These are phyloP conservation scores for Meyerozyma smithsonii DNA, from an alignment of 1,139 yeast genomes.

Conservation along the genomic window DNA sequence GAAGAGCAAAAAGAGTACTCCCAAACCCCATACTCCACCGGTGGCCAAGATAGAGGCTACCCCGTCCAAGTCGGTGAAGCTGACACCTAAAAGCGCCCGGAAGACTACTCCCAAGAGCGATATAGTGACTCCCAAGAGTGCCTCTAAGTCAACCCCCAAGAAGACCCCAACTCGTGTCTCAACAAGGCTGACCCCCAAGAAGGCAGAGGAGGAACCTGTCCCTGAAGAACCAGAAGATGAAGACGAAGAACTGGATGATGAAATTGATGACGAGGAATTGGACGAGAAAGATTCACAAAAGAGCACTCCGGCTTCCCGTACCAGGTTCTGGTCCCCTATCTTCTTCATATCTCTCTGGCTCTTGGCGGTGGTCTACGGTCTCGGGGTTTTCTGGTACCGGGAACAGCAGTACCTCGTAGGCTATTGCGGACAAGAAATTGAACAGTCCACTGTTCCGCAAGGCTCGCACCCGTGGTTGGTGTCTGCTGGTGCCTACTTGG, in stretches of 20 bases:
- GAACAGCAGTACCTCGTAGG: constrained; percentile 59
- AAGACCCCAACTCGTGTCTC: not conserved
- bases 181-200: not conserved
- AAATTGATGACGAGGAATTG: constrained; percentile 6
- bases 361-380: constrained; percentile 19
- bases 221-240: constrained; percentile 12
- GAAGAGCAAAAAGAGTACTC: constrained; percentile 6
- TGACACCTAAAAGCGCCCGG: constrained; percentile 3
- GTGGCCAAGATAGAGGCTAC: not conserved
- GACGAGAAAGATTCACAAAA: constrained; percentile 4
- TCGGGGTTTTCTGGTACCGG: constrained; percentile 54
- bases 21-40: not conserved
- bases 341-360: constrained; percentile 25
- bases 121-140: not conserved
- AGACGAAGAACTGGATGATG: constrained; percentile 9
- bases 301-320: not conserved
- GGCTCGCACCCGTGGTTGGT: constrained; percentile 14
- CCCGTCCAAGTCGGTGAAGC: not conserved
- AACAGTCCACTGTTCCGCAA: constrained; percentile 29
- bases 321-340: constrained; percentile 7
- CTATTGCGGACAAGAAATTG: constrained; percentile 60
- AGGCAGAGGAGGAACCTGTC: constrained; percentile 1
- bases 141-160: not conserved
- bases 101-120: not conserved
- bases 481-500: constrained; percentile 28